A percentile compares a stretch with the other conserved stretches of the same genome.
Evolutionary conservation across 306 rosid species (phyloP).

Genomic region (Fragaria nilgerrensis): DNA sequence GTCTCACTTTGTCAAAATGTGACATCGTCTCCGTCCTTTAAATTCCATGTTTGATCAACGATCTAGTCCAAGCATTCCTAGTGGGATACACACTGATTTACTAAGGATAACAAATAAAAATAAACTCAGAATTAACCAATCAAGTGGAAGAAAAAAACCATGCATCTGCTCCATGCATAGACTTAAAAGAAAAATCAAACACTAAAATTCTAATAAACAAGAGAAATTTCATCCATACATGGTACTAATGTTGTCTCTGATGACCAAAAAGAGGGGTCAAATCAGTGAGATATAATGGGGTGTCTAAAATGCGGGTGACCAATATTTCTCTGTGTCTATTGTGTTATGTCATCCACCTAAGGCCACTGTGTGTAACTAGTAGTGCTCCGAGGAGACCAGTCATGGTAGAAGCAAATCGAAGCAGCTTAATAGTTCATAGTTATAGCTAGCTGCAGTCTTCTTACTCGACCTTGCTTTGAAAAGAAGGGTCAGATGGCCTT

Average conservation of each 20-base stretch:
- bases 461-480: not conserved
- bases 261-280: constrained; percentile 19
- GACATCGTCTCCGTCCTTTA: constrained; percentile 17
- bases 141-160: constrained; percentile 13
- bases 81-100: no score
- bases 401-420: not conserved
- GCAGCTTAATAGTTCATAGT: not conserved
- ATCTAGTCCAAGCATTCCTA: not conserved
- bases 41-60: not conserved
- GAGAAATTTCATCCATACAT: not conserved
- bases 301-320: constrained; percentile 32
- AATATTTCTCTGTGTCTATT: constrained; percentile 25
- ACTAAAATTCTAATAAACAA: not conserved
- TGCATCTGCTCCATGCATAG: not conserved
- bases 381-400: constrained; percentile 15
- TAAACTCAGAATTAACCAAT: not conserved
- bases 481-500: not conserved
- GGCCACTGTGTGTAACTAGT: constrained; percentile 14
- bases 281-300: constrained; percentile 33
- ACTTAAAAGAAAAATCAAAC: not conserved
- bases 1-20: constrained; percentile 15
- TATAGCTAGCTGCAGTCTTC: not conserved
- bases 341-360: constrained; percentile 16
- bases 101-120: constrained; percentile 12
- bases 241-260: not conserved